phyloP scores from a whole-genome alignment of 2,329 filamentous ascomycete genomes.

The Zymoseptoria pseudotritici region DNA sequence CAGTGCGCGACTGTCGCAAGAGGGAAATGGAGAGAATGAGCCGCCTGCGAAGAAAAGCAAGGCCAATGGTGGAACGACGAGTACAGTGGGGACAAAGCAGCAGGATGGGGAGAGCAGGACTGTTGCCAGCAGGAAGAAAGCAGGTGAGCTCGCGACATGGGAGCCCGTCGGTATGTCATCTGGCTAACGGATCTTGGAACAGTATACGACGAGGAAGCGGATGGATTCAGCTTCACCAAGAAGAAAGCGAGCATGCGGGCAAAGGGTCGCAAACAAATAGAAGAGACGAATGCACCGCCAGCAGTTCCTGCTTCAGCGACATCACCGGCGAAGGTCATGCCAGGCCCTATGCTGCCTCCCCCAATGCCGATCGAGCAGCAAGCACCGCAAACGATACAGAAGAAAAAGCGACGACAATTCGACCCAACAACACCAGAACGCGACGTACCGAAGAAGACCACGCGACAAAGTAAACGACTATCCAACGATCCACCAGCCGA shows the following conservation, averaged over 20 bases:
- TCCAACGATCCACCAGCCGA: conserved; percentile 32
- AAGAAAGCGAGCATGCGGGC: conserved; percentile 17
- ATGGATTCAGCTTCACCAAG: conserved; percentile 43
- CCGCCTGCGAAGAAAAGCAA: conserved; percentile 37
- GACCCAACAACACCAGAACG: conserved; percentile 28
- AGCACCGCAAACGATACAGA: conserved; percentile 23
- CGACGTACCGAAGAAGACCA: conserved; percentile 24
- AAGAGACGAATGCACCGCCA: conserved; percentile 15
- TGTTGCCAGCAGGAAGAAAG: conserved; percentile 31
- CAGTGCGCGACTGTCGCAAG: conserved; percentile 37
- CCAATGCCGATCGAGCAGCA: conserved; percentile 13
- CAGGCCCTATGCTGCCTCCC: conserved; percentile 6
- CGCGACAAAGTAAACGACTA: conserved; percentile 38
- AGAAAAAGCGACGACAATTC: conserved; percentile 27
- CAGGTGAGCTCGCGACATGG: conserved; percentile 15
- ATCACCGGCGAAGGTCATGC: conserved; percentile 7
- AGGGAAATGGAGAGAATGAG: conserved; percentile 38
- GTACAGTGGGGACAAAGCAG: conserved; percentile 31
- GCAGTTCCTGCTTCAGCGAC: background rate
- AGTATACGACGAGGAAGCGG: conserved; percentile 39
- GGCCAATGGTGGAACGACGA: conserved; percentile 29
- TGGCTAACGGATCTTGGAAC: conserved; percentile 6
- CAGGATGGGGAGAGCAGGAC: conserved; percentile 26
- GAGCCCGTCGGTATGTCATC: background rate
- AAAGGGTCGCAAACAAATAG: conserved; percentile 3